Evolutionary conservation across 2,329 filamentous ascomycete genomes (phyloP), one percentile per base, ranked within the genome.

Genomic region (Chrysosporium queenslandicum): DNA sequence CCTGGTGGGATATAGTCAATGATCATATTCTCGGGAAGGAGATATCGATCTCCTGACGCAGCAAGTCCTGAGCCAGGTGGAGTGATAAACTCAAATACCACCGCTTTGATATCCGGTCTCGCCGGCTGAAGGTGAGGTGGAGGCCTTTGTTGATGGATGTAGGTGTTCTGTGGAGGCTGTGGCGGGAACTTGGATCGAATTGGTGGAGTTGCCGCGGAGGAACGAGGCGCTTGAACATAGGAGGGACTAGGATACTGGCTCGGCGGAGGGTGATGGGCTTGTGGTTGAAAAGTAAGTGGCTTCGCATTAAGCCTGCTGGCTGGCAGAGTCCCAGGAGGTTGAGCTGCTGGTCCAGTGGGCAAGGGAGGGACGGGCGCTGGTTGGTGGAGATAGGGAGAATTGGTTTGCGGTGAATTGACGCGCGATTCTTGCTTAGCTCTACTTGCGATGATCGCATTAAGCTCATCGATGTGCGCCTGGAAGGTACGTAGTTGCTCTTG

Each of bases 381-480:
- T 32, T 58, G 49, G 4, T 47, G 23, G 16, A 47, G 40, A 16
- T 46, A 49, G 3, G 58, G 54, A 11, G 43, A 18, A 25, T 63
- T 59, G 25, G 57, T 45, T 21, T 58, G 50, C 20, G 32, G 53
- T 27, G 47, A 37, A 14, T 55, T 54, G 49, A 34, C 54, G 56
- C 58, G 63, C 46, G 65, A 64, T 54, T 68, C 64, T 53, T 71
- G 69, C 51, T 69, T 68, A 50, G 70, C 66, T 54, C 68, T 65
- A n/a, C 66, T 63, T 51, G 71, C 70, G 50, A 76, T 70, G 27
- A 75, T 73, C 1, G 70, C 71, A 55, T 75, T 76, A 9, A 76
- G 67, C 53, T 75, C 73, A 55, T 76, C 73, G 48, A 76, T 76
- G 56, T 76, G 73, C 27, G 68, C 67, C 56, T 76, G 74, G 54